A percentile compares a stretch with the other conserved stretches of the same genome.
phyloP scores from a whole-genome alignment of 495 filamentous ascomycete genomes.

The Trichoderma gamsii region DNA sequence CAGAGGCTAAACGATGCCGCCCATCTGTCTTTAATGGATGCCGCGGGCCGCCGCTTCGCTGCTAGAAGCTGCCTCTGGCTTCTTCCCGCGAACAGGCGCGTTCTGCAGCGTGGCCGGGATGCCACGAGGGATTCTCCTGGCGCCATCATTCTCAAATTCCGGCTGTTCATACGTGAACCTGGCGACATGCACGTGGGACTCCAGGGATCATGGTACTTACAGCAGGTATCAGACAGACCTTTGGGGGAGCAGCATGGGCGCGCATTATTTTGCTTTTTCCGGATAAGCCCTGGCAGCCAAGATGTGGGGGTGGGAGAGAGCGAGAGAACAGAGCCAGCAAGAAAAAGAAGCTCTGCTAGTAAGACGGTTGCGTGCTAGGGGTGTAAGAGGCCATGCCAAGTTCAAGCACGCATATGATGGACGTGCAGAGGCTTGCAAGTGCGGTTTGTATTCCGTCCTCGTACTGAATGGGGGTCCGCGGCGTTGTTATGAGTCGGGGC shows the following conservation, averaged over 20 bases:
- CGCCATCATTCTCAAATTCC: slow-evolving; percentile 9
- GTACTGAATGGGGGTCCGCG: background rate
- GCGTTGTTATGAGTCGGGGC: background rate
- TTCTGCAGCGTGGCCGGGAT: slow-evolving; percentile 9
- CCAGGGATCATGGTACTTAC: slow-evolving; percentile 7
- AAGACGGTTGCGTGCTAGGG: background rate
- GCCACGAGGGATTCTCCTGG: slow-evolving; percentile 13
- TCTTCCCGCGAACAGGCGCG: background rate
- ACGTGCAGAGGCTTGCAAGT: background rate
- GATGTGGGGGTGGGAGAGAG: background rate
- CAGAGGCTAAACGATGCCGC: slow-evolving; percentile 1
- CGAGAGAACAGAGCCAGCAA: background rate
- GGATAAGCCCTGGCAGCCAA: background rate
- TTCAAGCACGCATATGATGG: background rate
- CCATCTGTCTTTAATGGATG: background rate
- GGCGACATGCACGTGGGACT: slow-evolving; percentile 6
- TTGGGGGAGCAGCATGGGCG: slow-evolving; percentile 2
- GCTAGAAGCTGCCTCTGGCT: background rate
- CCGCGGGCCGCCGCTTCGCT: slow-evolving; percentile 13
- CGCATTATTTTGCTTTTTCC: slow-evolving; percentile 8
- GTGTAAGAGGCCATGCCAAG: background rate
- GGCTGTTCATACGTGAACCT: slow-evolving; percentile 10
- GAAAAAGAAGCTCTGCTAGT: background rate
- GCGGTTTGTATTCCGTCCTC: background rate
- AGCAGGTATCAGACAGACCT: background rate